Base-by-base conservation (phyloP, 2,329 filamentous ascomycete species). In the Harringtonia aguacate region DNA sequence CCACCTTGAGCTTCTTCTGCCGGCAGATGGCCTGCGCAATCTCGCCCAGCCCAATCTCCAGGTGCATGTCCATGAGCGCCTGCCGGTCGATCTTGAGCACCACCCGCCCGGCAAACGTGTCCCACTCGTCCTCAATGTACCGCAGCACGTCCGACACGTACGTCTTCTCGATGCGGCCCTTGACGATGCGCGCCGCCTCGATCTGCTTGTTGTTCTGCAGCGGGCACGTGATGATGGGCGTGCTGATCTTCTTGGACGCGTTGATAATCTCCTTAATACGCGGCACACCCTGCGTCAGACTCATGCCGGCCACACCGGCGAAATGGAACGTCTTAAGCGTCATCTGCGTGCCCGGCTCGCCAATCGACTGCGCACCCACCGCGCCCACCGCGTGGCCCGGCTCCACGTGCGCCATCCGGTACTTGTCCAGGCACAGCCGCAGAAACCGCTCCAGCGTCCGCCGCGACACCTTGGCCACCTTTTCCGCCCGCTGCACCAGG, bases 221-320 rank as follows among this genome's bases (percentile, higher is more conserved):
- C 5, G 86, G 82, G 56, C 92, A 97, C 7, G 77, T 80, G 53
- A 98, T 94, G 58, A 98, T 84, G 0, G 92, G 92, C 1, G 92
- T 98, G 61, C 85, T 94, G 63, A 98, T 98, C 40, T 72, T 70
- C 61, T 88, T 94, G 9, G 88, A 95, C 7, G 92, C 92, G 65
- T 98, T 98, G 79, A 98, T 98, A 53, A 98, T 98, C 72, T 98
- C 92, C 67, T 98, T 98, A 70, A 98, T 98, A 81, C 92, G 90
- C 2, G 92, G 92, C 8, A 98, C 92, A 85, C 92, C 92, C 59
- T 95, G 87, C 0, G 92, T 98, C 59, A 98, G 95, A 74, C 87
- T 95, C 92, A 98, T 97, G 61, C 90, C 90, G 36, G 92, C 92
- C 51, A 98, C 92, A 84, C 92, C 92, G 59, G 92, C 92, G 70